Conservation (phyloP, 2,329 filamentous ascomycete species). For the Aspergillus viridinutans region DNA sequence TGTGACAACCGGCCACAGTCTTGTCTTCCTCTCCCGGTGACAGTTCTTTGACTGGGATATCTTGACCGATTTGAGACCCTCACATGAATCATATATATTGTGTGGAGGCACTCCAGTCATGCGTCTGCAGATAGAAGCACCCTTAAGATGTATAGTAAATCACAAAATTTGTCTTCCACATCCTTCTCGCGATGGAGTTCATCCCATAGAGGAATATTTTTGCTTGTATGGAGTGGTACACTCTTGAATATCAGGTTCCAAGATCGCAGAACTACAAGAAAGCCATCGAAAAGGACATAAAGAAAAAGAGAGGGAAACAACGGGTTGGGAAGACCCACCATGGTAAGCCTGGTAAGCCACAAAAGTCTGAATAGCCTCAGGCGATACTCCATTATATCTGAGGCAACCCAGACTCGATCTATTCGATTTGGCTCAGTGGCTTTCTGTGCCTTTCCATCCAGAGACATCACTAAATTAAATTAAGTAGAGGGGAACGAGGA, state of each 20-base stretch:
- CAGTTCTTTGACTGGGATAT: neutral
- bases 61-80: conserved; percentile 1
- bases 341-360: neutral
- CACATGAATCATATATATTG: neutral
- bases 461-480: conserved; percentile 1
- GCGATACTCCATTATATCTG: neutral
- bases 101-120: neutral
- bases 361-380: neutral
- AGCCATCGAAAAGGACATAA: neutral
- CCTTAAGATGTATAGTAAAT: neutral
- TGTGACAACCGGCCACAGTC: neutral
- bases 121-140: neutral
- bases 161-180: neutral
- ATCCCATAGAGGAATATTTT: too few species aligned
- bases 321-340: neutral
- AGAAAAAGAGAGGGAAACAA: neutral
- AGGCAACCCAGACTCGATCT: neutral
- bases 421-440: neutral
- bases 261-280: neutral
- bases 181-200: too few species aligned
- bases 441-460: conserved; percentile 10
- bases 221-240: neutral
- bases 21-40: neutral
- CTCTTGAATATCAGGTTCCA: neutral
- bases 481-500: neutral